A percentile compares a stretch with the other conserved stretches of the same genome.
phyloP scores from a whole-genome alignment of 2,329 filamentous ascomycete species.

The Colletotrichum zoysiae region DNA sequence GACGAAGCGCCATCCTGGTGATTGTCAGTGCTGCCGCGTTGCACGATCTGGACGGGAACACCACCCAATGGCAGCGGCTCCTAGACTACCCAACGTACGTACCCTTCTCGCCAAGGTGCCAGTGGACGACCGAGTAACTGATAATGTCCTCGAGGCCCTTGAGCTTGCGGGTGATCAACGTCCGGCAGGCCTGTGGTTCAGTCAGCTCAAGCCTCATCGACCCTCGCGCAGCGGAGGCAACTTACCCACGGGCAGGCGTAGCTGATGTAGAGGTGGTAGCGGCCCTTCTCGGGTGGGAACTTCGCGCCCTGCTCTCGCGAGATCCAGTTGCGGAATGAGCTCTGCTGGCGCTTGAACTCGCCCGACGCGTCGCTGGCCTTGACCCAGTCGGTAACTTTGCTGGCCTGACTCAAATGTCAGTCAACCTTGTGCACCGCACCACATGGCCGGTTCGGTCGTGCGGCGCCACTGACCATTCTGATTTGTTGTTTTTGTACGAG shows the following conservation, averaged over 20 bases:
- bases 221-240: conserved; percentile 23
- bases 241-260: conserved; percentile 91
- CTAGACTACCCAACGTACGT: conserved; percentile 34
- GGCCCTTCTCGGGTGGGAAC: conserved; percentile 86
- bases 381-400: conserved; percentile 86
- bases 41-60: neutral
- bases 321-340: conserved; percentile 85
- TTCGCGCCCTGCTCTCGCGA: conserved; percentile 77
- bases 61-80: neutral
- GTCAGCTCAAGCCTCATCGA: neutral
- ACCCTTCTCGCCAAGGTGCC: conserved; percentile 79
- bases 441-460: neutral
- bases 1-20: conserved; percentile 84
- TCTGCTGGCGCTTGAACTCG: conserved; percentile 92
- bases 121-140: conserved; percentile 85
- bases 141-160: conserved; percentile 94
- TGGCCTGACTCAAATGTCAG: conserved; percentile 41
- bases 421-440: neutral
- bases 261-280: conserved; percentile 95
- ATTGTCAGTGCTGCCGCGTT: neutral
- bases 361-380: conserved; percentile 80
- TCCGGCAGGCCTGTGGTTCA: conserved; percentile 75
- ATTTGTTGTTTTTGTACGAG: conserved; percentile 18
- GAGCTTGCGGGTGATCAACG: conserved; percentile 87
- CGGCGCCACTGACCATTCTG: conserved; percentile 31